These are phyloP conservation scores for Truncatella angustata DNA, from an alignment of 2,329 filamentous ascomycete genomes.

Conservation along the genomic window DNA sequence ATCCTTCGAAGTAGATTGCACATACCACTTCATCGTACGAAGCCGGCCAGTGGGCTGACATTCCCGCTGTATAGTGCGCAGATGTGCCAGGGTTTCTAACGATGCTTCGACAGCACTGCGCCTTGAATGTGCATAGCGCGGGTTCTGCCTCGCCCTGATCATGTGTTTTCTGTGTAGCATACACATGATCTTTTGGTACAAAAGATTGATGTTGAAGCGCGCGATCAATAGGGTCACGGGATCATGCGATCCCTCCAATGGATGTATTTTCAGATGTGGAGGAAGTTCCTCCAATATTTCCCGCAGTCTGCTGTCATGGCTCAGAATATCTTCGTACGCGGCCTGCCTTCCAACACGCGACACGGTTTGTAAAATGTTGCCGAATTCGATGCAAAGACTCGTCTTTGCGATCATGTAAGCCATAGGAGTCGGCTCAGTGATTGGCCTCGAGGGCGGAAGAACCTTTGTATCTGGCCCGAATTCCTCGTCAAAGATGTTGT, in stretches of 20 bases:
- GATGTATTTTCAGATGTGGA: slow-evolving; percentile 73
- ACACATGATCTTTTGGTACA: slow-evolving; percentile 87
- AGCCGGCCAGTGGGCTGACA: slow-evolving; percentile 70
- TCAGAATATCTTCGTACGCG: slow-evolving; percentile 63
- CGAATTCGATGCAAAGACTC: slow-evolving; percentile 65
- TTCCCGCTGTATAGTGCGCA: slow-evolving; percentile 73
- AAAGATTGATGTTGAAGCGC: slow-evolving; percentile 77
- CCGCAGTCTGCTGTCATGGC: slow-evolving; percentile 60
- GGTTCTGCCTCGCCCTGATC: slow-evolving; percentile 71
- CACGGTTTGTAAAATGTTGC: slow-evolving; percentile 67
- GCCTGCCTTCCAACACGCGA: slow-evolving; percentile 54
- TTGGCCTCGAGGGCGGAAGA: slow-evolving; percentile 65
- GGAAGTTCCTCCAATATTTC: slow-evolving; percentile 68
- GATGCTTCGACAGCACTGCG: slow-evolving; percentile 83
- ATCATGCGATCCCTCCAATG: slow-evolving; percentile 74
- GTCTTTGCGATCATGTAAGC: slow-evolving; percentile 77
- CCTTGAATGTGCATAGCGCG: slow-evolving; percentile 80
- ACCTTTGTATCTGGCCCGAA: slow-evolving; percentile 67
- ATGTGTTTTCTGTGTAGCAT: slow-evolving; percentile 88
- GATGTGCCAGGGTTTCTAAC: slow-evolving; percentile 74
- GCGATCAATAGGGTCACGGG: slow-evolving; percentile 84
- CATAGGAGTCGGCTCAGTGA: slow-evolving; percentile 70
- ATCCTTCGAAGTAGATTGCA: slow-evolving; percentile 77
- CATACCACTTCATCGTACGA: slow-evolving; percentile 72
- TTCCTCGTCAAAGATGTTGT: slow-evolving; percentile 80